A percentile compares a stretch with the other conserved stretches of the same genome.
Evolutionary conservation across 257 asterid genomes (phyloP).

Genomic region (Fraxinus cuspidata): DNA sequence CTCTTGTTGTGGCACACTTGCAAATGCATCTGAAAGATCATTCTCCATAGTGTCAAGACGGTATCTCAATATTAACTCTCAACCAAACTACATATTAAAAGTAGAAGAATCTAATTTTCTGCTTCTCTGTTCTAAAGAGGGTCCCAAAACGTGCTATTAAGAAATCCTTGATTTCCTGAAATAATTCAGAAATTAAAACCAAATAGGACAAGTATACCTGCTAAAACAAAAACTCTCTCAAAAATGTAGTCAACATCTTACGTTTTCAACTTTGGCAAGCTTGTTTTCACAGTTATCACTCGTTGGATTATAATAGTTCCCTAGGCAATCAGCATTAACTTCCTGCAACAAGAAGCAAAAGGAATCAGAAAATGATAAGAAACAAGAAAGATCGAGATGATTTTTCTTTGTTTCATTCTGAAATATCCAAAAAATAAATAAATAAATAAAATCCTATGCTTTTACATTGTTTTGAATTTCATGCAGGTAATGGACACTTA

Average conservation of each 20-base stretch:
- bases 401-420: background rate
- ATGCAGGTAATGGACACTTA: background rate
- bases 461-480: background rate
- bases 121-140: no score
- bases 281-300: constrained; percentile 49
- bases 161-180: constrained; percentile 62
- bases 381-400: background rate
- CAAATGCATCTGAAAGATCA: no score
- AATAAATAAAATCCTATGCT: background rate
- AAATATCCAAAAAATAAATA: background rate
- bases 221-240: background rate
- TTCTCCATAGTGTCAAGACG: no score
- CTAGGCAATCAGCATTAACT: constrained; percentile 55
- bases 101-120: no score
- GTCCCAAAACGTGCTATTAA: no score
- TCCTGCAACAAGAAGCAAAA: constrained; percentile 50
- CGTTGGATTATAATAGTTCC: constrained; percentile 55
- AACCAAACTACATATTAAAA: no score
- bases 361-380: constrained; percentile 17
- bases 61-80: no score
- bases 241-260: constrained; percentile 31
- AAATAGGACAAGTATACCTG: background rate
- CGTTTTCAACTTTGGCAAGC: constrained; percentile 59
- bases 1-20: no score
- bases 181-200: background rate